Conservation (phyloP, 2,329 filamentous ascomycete genomes). For the Colletotrichum theobromicola region DNA sequence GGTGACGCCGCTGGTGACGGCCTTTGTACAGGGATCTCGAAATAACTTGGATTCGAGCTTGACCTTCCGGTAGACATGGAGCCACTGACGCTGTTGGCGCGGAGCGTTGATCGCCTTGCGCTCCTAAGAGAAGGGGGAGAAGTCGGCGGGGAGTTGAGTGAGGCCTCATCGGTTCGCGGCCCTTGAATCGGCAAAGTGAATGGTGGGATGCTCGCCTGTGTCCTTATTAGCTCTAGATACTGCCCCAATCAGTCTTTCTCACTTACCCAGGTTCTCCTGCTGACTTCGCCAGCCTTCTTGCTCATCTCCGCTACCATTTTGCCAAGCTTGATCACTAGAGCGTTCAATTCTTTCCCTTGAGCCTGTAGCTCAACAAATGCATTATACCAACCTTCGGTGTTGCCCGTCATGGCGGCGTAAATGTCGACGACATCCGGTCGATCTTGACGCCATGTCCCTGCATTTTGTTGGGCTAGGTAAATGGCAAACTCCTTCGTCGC, state of each 20-base stretch:
- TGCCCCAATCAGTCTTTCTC: neutral
- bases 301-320: constrained; percentile 87
- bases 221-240: neutral
- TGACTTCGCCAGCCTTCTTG: constrained; percentile 81
- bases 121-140: constrained; percentile 26
- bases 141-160: constrained; percentile 25
- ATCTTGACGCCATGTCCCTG: constrained; percentile 64
- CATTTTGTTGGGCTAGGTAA: constrained; percentile 73
- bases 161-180: constrained; percentile 13
- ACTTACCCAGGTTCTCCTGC: constrained; percentile 76
- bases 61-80: constrained; percentile 16
- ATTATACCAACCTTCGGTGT: constrained; percentile 87
- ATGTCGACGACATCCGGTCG: constrained; percentile 72
- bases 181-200: constrained; percentile 26
- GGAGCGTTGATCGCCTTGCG: constrained; percentile 13
- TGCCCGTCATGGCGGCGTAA: constrained; percentile 89
- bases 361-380: constrained; percentile 79
- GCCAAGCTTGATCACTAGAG: constrained; percentile 73
- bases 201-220: constrained; percentile 22
- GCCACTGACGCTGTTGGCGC: constrained; percentile 19
- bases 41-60: constrained; percentile 24
- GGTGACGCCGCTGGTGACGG: constrained; percentile 9
- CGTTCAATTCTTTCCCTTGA: constrained; percentile 73
- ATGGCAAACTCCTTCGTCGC: constrained; percentile 77
- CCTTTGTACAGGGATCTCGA: constrained; percentile 26